phyloP scores from a whole-genome alignment of 345 rosid genomes.

The Brassica juncea region DNA sequence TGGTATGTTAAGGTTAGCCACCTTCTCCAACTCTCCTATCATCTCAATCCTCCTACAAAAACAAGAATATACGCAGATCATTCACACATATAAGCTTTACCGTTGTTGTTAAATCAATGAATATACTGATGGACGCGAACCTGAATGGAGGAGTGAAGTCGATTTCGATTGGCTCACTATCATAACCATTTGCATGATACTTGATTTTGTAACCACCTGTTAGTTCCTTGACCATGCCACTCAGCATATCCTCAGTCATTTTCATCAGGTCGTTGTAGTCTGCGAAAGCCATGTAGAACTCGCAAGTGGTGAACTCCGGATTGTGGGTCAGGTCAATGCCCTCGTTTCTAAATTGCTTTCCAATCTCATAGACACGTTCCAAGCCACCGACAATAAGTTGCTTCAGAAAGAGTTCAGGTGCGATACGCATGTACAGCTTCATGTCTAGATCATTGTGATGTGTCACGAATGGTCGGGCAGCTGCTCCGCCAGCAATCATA shows the following conservation, averaged over 20 bases:
- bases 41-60: constrained; percentile 74
- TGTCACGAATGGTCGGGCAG: constrained; percentile 94
- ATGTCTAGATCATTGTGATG: constrained; percentile 90
- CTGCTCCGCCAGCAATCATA: constrained; percentile 98
- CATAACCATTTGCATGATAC: constrained; percentile 85
- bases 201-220: constrained; percentile 89
- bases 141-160: constrained; percentile 98
- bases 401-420: constrained; percentile 92
- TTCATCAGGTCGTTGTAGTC: constrained; percentile 94
- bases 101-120: background rate
- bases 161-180: constrained; percentile 84
- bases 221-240: constrained; percentile 94
- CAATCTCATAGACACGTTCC: constrained; percentile 92
- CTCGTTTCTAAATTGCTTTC: constrained; percentile 97
- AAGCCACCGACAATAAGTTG: constrained; percentile 92
- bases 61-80: background rate
- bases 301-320: constrained; percentile 98
- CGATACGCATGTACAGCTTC: constrained; percentile 92
- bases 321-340: constrained; percentile 98
- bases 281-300: constrained; percentile 98
- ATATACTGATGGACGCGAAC: constrained; percentile 37
- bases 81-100: background rate
- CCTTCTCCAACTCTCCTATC: constrained; percentile 85
- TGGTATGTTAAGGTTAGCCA: constrained; percentile 85
- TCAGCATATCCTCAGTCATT: constrained; percentile 82